Evolutionary conservation across 2,329 filamentous ascomycete species (phyloP).

Genomic region (Penicillium sp.): DNA sequence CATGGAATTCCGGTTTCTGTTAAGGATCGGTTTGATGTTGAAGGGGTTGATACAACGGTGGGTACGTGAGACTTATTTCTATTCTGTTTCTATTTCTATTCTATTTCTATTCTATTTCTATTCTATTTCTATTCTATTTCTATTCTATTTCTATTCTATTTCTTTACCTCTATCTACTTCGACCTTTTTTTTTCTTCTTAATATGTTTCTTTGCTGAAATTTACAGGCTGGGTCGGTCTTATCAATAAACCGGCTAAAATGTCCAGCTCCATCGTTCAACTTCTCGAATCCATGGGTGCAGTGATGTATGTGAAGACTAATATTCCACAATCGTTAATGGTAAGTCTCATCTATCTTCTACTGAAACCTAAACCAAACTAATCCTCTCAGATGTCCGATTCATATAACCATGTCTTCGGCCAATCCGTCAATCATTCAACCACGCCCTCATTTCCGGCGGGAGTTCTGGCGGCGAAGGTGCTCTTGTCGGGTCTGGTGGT

Average conservation of each 20-base stretch:
- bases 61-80: constrained; percentile 19
- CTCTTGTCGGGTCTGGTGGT: constrained; percentile 54
- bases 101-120: too few species aligned
- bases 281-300: constrained; percentile 45
- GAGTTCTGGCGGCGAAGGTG: constrained; percentile 58
- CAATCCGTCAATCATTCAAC: constrained; percentile 56
- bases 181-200: too few species aligned
- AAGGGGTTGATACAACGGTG: constrained; percentile 32
- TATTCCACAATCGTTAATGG: constrained; percentile 54
- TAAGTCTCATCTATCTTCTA: background rate
- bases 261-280: constrained; percentile 32
- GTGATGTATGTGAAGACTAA: constrained; percentile 60
- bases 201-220: too few species aligned
- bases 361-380: too few species aligned
- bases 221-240: constrained; percentile 53
- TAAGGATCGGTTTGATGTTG: constrained; percentile 70
- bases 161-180: too few species aligned
- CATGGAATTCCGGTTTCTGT: constrained; percentile 65
- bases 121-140: too few species aligned
- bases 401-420: constrained; percentile 57
- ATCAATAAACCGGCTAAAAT: constrained; percentile 31
- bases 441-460: constrained; percentile 55
- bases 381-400: constrained; percentile 43
- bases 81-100: background rate
- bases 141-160: too few species aligned